A percentile compares a stretch with the other conserved stretches of the same genome.
phyloP scores from a whole-genome alignment of 2,329 filamentous ascomycete species.

The Exophiala aquamarina region DNA sequence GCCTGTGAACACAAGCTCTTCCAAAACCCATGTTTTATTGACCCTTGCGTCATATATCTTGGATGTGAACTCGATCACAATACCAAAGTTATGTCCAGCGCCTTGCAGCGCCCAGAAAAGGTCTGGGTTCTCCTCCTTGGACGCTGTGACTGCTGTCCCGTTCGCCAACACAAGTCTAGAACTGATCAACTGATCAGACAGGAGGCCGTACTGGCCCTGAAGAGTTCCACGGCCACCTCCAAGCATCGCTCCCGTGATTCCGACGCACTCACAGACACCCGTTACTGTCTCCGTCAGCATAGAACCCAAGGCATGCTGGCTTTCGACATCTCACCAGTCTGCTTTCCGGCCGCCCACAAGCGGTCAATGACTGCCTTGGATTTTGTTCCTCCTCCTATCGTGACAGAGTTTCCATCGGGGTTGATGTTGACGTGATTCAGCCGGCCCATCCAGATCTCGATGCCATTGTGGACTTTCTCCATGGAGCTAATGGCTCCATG shows the following conservation, averaged over 20 bases:
- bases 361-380: constrained; percentile 48
- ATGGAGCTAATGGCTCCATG: constrained; percentile 1
- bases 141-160: constrained; percentile 49
- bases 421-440: constrained; percentile 46
- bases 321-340: constrained; percentile 47
- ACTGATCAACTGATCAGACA: constrained; percentile 54
- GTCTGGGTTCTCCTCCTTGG: constrained; percentile 48
- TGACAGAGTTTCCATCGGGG: constrained; percentile 47
- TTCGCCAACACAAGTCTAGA: constrained; percentile 39
- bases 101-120: constrained; percentile 63
- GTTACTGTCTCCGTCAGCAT: constrained; percentile 25
- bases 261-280: constrained; percentile 51
- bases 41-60: no score
- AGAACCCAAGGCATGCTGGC: constrained; percentile 9
- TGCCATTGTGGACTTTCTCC: constrained; percentile 38
- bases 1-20: no score
- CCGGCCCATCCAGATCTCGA: constrained; percentile 51
- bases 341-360: constrained; percentile 53
- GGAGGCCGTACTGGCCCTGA: constrained; percentile 54
- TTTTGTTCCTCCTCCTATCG: constrained; percentile 48
- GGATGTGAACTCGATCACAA: no score
- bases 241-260: constrained; percentile 50
- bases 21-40: no score
- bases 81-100: no score
- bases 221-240: constrained; percentile 60